Percentiles rank a stretch among this genome's conserved stretches.
Evolutionary conservation across 306 rosid genomes (phyloP).

Genomic region (Biancaea sappan): DNA sequence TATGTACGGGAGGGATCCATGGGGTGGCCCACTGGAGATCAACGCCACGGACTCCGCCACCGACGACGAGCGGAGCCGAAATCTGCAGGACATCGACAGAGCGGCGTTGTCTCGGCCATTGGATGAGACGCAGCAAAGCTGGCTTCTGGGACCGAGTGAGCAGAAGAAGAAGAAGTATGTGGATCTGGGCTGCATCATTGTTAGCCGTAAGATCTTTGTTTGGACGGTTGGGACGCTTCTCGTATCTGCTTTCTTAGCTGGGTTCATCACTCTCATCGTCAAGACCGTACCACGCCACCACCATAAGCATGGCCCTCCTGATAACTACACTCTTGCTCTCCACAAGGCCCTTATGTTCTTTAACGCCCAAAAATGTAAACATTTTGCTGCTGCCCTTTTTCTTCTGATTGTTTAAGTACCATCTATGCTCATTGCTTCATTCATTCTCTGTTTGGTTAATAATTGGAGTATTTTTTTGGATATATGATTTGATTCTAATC

Average conservation of each 20-base stretch:
- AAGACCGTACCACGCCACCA: constrained; percentile 86
- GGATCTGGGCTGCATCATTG: constrained; percentile 94
- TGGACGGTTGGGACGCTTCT: constrained; percentile 83
- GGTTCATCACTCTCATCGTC: constrained; percentile 73
- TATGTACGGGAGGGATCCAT: constrained; percentile 96
- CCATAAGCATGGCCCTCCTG: constrained; percentile 68
- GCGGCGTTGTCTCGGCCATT: constrained; percentile 89
- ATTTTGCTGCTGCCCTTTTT: neutral
- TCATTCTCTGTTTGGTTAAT: too few species aligned
- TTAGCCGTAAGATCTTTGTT: constrained; percentile 87
- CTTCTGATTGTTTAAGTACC: too few species aligned
- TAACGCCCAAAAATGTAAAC: constrained; percentile 81
- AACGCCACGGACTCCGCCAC: constrained; percentile 87
- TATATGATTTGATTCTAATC: too few species aligned
- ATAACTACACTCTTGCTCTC: constrained; percentile 91
- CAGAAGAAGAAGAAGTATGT: constrained; percentile 99
- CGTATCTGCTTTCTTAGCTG: constrained; percentile 67
- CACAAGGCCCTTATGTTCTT: constrained; percentile 97
- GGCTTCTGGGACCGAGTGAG: constrained; percentile 90
- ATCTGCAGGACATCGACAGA: constrained; percentile 76
- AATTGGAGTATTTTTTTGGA: too few species aligned
- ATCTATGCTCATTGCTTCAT: too few species aligned
- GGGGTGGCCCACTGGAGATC: constrained; percentile 99
- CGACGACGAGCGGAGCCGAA: constrained; percentile 95
- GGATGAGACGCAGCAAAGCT: constrained; percentile 98